Conservation (phyloP, 2,329 filamentous ascomycete genomes). For the Penicillium psychrosexuale region DNA sequence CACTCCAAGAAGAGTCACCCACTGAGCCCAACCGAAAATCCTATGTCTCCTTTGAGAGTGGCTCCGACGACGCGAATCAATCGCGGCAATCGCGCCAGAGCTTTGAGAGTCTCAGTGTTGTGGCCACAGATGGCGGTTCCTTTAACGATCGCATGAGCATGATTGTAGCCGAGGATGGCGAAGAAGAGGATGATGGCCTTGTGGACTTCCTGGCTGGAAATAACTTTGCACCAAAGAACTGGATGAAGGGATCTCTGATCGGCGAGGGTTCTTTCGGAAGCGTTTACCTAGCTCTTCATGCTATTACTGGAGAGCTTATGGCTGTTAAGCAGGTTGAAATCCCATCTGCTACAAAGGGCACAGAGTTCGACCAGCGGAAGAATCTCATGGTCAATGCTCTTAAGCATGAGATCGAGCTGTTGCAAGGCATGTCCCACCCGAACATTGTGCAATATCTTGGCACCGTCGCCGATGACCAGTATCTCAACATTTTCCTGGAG, state of each 20-base stretch:
- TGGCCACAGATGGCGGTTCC: slow-evolving; percentile 63
- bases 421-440: slow-evolving; percentile 89
- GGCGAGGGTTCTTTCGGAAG: slow-evolving; percentile 95
- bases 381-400: slow-evolving; percentile 97
- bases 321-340: slow-evolving; percentile 98
- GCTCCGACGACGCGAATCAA: slow-evolving; percentile 72
- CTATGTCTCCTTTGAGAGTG: slow-evolving; percentile 70
- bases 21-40: slow-evolving; percentile 88
- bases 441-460: slow-evolving; percentile 99
- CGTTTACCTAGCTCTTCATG: slow-evolving; percentile 91
- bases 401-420: slow-evolving; percentile 90
- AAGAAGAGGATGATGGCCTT: slow-evolving; percentile 65
- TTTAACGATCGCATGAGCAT: slow-evolving; percentile 79
- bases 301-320: slow-evolving; percentile 93
- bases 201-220: slow-evolving; percentile 82
- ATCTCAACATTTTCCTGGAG: slow-evolving; percentile 99
- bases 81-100: slow-evolving; percentile 69
- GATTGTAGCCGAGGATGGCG: slow-evolving; percentile 83
- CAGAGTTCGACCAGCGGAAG: slow-evolving; percentile 81
- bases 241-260: slow-evolving; percentile 98
- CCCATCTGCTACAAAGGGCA: slow-evolving; percentile 73
- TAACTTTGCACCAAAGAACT: slow-evolving; percentile 94
- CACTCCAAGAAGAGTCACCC: slow-evolving; percentile 84
- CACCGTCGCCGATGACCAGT: slow-evolving; percentile 83
- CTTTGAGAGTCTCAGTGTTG: slow-evolving; percentile 73